phyloP scores from a whole-genome alignment of 768 basidiomycete species.

The Tricholomella constricta region DNA sequence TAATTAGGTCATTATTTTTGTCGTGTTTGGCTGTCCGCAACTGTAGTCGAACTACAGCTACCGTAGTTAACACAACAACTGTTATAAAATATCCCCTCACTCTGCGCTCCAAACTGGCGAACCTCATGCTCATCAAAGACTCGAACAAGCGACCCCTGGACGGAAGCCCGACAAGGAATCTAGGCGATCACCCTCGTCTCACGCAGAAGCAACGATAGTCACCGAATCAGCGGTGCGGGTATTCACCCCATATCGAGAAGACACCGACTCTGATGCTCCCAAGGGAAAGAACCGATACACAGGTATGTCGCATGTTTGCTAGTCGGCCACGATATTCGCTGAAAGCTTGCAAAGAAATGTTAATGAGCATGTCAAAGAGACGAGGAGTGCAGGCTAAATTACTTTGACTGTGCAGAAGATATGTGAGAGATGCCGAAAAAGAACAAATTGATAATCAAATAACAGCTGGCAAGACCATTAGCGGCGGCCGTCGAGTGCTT shows the following conservation, averaged over 20 bases:
- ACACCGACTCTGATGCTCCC: slow-evolving; percentile 58
- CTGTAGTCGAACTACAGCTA: too few relatives aligned
- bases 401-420: slow-evolving; percentile 52
- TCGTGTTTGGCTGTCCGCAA: too few relatives aligned
- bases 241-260: slow-evolving; percentile 57
- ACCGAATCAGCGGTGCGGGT: slow-evolving; percentile 46
- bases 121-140: neutral
- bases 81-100: too few relatives aligned
- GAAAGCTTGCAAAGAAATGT: slow-evolving; percentile 27
- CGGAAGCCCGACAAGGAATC: too few relatives aligned
- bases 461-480: slow-evolving; percentile 29
- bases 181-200: too few relatives aligned
- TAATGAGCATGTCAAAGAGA: neutral
- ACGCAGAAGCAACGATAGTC: slow-evolving; percentile 6
- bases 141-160: neutral
- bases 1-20: too few relatives aligned
- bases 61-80: too few relatives aligned
- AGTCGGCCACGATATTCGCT: slow-evolving; percentile 54
- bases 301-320: slow-evolving; percentile 46
- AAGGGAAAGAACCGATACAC: slow-evolving; percentile 56
- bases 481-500: slow-evolving; percentile 19
- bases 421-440: slow-evolving; percentile 57
- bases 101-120: too few relatives aligned
- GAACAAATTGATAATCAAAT: slow-evolving; percentile 40
- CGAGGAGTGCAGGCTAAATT: neutral